Evolutionary conservation across 805 yeast genomes (phyloP), one percentile per base, ranked within the genome.

Genomic region (Metschnikowia cubensis): DNA sequence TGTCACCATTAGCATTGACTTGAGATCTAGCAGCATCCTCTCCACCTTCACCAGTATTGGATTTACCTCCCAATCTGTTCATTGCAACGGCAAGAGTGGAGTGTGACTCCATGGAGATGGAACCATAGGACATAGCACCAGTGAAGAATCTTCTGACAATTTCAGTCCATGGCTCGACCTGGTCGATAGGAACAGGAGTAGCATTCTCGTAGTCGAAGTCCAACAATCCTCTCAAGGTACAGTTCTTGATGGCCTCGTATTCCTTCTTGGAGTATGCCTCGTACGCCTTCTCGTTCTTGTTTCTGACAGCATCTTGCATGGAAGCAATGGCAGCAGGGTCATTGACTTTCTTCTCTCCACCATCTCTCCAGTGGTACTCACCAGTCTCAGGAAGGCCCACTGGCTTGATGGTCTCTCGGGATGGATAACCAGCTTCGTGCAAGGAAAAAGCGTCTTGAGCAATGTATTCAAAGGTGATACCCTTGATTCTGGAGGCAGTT

Each of bases 111-210:
- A 91, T 87, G 4, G 98, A 92, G 65, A 92, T 92, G 44, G 98
- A 92, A 65, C 99, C 99, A 65, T 94, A 92, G 1, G 97, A 91
- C 99, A 92, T 92, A 47, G 99, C 99, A 74, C 99, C 99, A n/a
- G 99, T 91, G 56, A 91, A 91, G 67, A 94, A 94, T 62, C 99
- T 82, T 62, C 97, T 84, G 33, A 91, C 99, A 68, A 92, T 92
- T 69, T 92, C 99, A 35, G 98, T 94, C 99, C 99, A 92, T 41
- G 99, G 99, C 75, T 92, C 99, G 59, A 92, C 99, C 73, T 94
- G 98, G 64, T 92, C 99, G 55, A 92, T 74, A 50, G 99, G 97
- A 48, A 92, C 94, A 4, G 91, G 80, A 3, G 75, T 77, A 0
- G 89, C 78, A 56, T 65, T 68, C 40, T 82, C 87, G 64, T 73